A percentile compares a stretch with the other conserved stretches of the same genome.
Conservation (phyloP, 78 protist species). For the Monocercomonoides exilis region DNA sequence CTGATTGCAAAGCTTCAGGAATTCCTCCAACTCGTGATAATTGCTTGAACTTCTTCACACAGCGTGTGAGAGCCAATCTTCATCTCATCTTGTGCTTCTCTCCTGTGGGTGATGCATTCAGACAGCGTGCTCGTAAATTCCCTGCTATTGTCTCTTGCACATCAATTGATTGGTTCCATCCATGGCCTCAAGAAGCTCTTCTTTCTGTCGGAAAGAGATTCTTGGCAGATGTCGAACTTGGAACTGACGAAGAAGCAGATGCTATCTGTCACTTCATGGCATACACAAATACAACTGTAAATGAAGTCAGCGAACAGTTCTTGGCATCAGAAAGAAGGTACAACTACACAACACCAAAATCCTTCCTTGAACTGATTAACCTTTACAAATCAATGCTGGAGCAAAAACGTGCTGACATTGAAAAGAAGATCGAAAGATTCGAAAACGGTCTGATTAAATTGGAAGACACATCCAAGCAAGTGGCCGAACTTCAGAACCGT, state of each 20-base stretch:
- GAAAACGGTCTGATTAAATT: slow-evolving; percentile 43
- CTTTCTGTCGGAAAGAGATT: slow-evolving; percentile 54
- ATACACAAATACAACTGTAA: slow-evolving; percentile 43
- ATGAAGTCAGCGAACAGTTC: slow-evolving; percentile 14
- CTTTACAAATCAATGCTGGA: slow-evolving; percentile 49
- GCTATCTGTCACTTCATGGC: slow-evolving; percentile 44
- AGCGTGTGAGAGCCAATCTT: slow-evolving; percentile 46
- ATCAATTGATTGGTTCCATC: slow-evolving; percentile 68
- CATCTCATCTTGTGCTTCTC: slow-evolving; percentile 60
- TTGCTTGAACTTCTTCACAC: slow-evolving; percentile 53
- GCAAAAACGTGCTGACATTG: slow-evolving; percentile 25
- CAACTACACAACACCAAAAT: slow-evolving; percentile 77
- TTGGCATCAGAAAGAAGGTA: slow-evolving; percentile 34
- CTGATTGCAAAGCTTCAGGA: slow-evolving; percentile 51
- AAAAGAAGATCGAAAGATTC: slow-evolving; percentile 23
- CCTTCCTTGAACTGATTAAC: slow-evolving; percentile 64
- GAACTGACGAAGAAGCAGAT: background rate
- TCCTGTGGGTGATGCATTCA: slow-evolving; percentile 56
- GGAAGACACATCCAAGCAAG: slow-evolving; percentile 6
- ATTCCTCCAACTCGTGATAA: slow-evolving; percentile 42
- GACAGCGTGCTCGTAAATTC: slow-evolving; percentile 56
- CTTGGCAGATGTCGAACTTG: slow-evolving; percentile 43
- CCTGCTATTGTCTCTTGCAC: slow-evolving; percentile 56
- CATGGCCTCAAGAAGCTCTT: slow-evolving; percentile 72
- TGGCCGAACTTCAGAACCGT: slow-evolving; percentile 40